Base-by-base conservation (phyloP, 2,329 filamentous ascomycete genomes). In the Neonectria coccinea region DNA sequence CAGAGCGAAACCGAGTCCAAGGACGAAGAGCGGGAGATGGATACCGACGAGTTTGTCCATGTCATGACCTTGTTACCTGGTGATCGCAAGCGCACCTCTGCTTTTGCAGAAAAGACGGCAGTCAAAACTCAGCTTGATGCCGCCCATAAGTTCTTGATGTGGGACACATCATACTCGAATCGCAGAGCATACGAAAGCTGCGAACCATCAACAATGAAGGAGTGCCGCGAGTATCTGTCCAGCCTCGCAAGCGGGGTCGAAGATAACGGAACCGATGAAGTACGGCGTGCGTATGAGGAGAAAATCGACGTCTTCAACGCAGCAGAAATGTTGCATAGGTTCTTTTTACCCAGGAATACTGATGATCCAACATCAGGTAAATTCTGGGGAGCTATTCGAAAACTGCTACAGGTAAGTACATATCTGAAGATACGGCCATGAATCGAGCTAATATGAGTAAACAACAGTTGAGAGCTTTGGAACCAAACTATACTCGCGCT, bases 331-430 rank as follows among this genome's bases (percentile, higher is more conserved):
- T 36, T 83, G 1, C 83, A 82, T 64, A 71, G 72, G 8, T 79
- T 84, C 41, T 85, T 84, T 61, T 71, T 84, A 8, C 81, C 83
- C 0, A 41, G 68, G 0, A 62, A 71, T 1, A 77, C 78, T 22
- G 69, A 78, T 9, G 78, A 77, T 0, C 77, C 80, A 0, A 84
- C 80, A 3, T 74, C 75, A 1, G 62, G 65, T 5, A 83, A 81
- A 58, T 84, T 78, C 57, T 85, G 82, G 83, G 83, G 81, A 2
- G 79, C 81, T n/a, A 42, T 82, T 0, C 72, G 71, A 59, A 62
- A 56, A 2, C 25, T 79, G 5, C 63, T 80, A 5, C 47, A 60
- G 39, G 79, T 80, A 68, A 69, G 74, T 59, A 11, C 2, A 10
- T 3, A 11, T 12, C 2, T 22, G 27, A 20, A 20, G 8, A 20